Evolutionary conservation across 331 rosid genomes (phyloP).

Genomic region (Malus hybrid): DNA sequence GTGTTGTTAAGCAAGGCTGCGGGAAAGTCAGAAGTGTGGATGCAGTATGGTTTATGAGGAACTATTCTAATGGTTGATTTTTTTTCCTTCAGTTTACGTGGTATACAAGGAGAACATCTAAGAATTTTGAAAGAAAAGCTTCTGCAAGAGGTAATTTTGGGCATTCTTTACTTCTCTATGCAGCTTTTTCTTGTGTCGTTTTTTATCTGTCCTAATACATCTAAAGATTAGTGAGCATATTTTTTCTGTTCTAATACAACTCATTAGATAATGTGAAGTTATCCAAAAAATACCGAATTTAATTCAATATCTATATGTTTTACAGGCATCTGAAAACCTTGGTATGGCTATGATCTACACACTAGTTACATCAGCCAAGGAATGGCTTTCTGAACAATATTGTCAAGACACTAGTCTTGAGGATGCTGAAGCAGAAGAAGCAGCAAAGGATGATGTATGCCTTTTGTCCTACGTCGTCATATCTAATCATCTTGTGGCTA

Average conservation of each 20-base stretch:
- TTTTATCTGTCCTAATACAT: not conserved
- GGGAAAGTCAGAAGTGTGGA: not conserved
- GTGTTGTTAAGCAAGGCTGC: not conserved
- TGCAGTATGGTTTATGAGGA: not conserved
- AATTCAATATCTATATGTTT: not conserved
- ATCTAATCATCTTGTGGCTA: conserved; percentile 2
- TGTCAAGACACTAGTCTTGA: conserved; percentile 44
- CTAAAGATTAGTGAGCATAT: not conserved
- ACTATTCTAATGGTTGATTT: not conserved
- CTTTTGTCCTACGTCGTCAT: conserved; percentile 1
- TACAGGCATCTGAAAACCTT: conserved; percentile 95
- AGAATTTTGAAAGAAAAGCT: conserved; percentile 74
- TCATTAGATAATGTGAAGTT: not conserved
- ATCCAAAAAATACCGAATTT: not conserved
- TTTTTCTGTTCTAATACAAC: conserved; percentile 3
- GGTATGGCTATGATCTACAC: conserved; percentile 99
- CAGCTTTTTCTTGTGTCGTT: not conserved
- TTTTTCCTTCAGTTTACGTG: conserved; percentile 56
- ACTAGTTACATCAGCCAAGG: conserved; percentile 83
- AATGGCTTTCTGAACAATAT: conserved; percentile 81
- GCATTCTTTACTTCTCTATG: not conserved
- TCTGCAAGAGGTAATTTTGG: conserved; percentile 67
- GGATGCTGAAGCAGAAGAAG: conserved; percentile 68
- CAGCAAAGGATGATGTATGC: conserved; percentile 80
- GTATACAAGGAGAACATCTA: conserved; percentile 57